A percentile compares a stretch with the other conserved stretches of the same genome.
Conservation (phyloP, 176 grass and related monocot species). For the bread wheat (Triticum aestivum) region DNA sequence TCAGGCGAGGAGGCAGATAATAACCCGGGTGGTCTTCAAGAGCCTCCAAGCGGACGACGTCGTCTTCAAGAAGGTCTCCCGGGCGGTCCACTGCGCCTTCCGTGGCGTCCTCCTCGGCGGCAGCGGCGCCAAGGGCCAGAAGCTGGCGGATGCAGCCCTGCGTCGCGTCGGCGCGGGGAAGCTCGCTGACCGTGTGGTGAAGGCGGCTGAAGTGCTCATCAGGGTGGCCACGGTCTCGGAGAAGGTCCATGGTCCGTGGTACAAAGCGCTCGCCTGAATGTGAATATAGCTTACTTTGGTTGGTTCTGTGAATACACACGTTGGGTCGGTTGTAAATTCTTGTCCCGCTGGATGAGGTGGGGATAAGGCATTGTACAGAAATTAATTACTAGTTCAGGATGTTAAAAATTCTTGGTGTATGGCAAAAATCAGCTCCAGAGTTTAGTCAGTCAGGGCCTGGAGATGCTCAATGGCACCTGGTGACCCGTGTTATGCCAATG, state of each 20-base stretch:
- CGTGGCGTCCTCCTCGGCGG: conserved; percentile 54
- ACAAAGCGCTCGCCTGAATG: conserved; percentile 51
- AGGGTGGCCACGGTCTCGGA: conserved; percentile 51
- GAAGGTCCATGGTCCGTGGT: conserved; percentile 79
- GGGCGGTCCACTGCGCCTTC: conserved; percentile 51
- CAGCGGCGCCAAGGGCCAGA: conserved; percentile 51
- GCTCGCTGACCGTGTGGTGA: conserved; percentile 48
- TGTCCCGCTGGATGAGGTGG: conserved; percentile 21
- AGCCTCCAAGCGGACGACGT: conserved; percentile 65
- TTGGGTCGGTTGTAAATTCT: conserved; percentile 25
- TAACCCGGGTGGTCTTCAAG: conserved; percentile 66
- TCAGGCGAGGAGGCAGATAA: conserved; percentile 57
- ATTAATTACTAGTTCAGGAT: conserved; percentile 24
- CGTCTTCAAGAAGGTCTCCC: conserved; percentile 73
- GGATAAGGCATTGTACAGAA: conserved; percentile 38
- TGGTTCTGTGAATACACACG: conserved; percentile 37
- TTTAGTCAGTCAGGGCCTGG: conserved; percentile 24
- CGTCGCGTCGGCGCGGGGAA: conserved; percentile 46
- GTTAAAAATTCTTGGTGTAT: conserved; percentile 26
- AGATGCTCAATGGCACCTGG: conserved; percentile 25
- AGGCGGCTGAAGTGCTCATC: conserved; percentile 43
- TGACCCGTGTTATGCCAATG: not conserved
- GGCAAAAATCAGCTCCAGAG: conserved; percentile 35
- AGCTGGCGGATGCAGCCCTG: conserved; percentile 54
- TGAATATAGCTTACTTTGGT: conserved; percentile 20